Evolutionary conservation across 1,284 basidiomycete species (phyloP), one percentile per base, ranked within the genome.

Genomic region (Phenoliferia sp.): DNA sequence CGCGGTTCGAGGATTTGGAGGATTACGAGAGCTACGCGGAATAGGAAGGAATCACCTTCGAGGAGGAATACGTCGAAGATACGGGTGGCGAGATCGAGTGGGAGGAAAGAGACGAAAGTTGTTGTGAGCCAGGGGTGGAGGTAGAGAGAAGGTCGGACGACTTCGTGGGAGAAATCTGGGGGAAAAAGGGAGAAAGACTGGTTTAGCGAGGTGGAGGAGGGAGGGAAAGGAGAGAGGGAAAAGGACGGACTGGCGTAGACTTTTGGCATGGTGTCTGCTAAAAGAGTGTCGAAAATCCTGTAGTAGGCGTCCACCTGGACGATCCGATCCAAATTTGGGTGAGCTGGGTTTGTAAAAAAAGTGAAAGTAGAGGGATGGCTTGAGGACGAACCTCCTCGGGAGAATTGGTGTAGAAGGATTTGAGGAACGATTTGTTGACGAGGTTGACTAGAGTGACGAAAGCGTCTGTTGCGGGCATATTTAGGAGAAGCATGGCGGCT

Each of bases 201-300:
- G n/a, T 16, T 56, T 59, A 32, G 56, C 3, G 28, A 55, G 17
- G 12, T 31, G 48, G 5, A 29, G 35, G 52, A 54, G 59, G n/a
- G 63, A 31, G 26, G 54, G 17, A 32, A 55, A 52, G 68, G 29
- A 7, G 31, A 4, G 36, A 55, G 62, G 28, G 35, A 28, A 10
- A 31, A 33, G 50, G 56, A 44, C n/a, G n/a, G 31, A 50, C 10
- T 64, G 31, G 52, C 32, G 73, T 85, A 75, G 74, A 94, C 91
- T 87, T 82, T 95, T 0, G 95, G 95, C 88, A 97, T 94, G 55
- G 88, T 87, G 77, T 96, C 93, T 31, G 92, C 92, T 32, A 95
- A 82, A 16, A 95, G 80, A 0, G 92, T 94, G 75, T 95, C 93
- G 74, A 95, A 94, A 75, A 95, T 94, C 73, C 93, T 76, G 68